Evolutionary conservation across 2,329 filamentous ascomycete species (phyloP).

Genomic region (Trichophyton benhamiae): DNA sequence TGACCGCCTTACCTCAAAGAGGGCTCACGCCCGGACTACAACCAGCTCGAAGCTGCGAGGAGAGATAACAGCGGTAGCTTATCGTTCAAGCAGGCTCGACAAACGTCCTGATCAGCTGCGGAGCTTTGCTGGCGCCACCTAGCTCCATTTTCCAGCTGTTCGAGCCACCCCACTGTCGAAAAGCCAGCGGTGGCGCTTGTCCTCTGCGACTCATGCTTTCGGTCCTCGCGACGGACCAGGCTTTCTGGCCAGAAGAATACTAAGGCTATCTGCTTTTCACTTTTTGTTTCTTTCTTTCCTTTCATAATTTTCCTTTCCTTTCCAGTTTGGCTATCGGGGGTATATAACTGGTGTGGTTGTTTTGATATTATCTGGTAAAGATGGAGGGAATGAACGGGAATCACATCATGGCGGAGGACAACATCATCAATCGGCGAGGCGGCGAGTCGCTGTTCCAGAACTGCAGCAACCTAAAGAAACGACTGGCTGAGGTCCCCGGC

Average conservation of each 20-base stretch:
- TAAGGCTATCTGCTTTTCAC: not conserved
- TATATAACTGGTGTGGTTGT: not conserved
- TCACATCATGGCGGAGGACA: constrained; percentile 56
- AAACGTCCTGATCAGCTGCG: not conserved
- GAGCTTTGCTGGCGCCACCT: not conserved
- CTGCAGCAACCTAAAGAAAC: constrained; percentile 70
- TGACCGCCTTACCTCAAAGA: too few species aligned
- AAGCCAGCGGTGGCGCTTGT: constrained; percentile 1
- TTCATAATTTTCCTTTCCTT: not conserved
- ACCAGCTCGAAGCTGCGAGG: too few species aligned
- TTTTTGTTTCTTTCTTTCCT: not conserved
- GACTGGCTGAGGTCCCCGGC: constrained; percentile 68
- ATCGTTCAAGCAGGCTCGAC: not conserved
- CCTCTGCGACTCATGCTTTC: constrained; percentile 12
- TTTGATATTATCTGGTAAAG: not conserved
- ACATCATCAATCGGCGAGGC: constrained; percentile 95
- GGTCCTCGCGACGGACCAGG: constrained; percentile 12
- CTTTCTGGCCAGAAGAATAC: constrained; percentile 11
- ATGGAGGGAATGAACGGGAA: constrained; percentile 28
- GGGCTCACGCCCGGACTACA: not conserved
- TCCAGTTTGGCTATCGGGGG: not conserved
- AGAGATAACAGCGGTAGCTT: not conserved
- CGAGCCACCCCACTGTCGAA: not conserved
- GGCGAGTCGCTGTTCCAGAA: constrained; percentile 96
- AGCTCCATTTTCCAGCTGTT: not conserved